Percentiles rank a stretch among this genome's conserved stretches.
Evolutionary conservation across 805 yeast species (phyloP).

Genomic region (Yamadazyma kitorensis): DNA sequence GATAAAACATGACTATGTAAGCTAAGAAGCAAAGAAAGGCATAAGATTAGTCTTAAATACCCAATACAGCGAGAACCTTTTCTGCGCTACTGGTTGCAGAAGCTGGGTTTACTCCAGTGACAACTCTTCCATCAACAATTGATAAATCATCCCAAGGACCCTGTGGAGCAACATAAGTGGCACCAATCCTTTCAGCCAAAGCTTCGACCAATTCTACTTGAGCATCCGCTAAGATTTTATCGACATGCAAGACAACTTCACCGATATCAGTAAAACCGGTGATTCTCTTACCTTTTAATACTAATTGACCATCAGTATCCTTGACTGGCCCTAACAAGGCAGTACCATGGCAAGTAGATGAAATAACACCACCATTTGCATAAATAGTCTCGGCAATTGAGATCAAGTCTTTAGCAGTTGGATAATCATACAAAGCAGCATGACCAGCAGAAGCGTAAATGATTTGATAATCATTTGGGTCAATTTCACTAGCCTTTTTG

Average conservation of each 20-base stretch:
- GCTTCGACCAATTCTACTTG: conserved; percentile 36
- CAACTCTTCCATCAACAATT: conserved; percentile 56
- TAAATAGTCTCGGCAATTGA: conserved; percentile 45
- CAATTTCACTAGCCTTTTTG: conserved; percentile 48
- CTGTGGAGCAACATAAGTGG: conserved; percentile 42
- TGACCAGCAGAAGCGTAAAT: conserved; percentile 69
- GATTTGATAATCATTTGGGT: conserved; percentile 49
- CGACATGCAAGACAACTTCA: conserved; percentile 33
- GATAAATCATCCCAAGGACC: conserved; percentile 52
- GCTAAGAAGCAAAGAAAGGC: too few species aligned
- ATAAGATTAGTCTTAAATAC: too few species aligned
- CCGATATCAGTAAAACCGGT: conserved; percentile 64
- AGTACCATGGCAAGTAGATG: conserved; percentile 71
- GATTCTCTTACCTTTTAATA: conserved; percentile 51
- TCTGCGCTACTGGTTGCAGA: conserved; percentile 50
- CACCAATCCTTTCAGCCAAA: conserved; percentile 39
- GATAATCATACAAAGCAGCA: conserved; percentile 58
- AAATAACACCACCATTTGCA: conserved; percentile 50
- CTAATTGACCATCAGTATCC: conserved; percentile 41
- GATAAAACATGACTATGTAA: too few species aligned
- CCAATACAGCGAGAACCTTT: conserved; percentile 32
- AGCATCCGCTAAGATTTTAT: conserved; percentile 17
- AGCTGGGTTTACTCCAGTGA: conserved; percentile 65
- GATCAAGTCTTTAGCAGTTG: conserved; percentile 48
- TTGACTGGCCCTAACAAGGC: conserved; percentile 48